Base-by-base conservation (phyloP, 257 asterid species). In the Schizonepeta tenuifolia region DNA sequence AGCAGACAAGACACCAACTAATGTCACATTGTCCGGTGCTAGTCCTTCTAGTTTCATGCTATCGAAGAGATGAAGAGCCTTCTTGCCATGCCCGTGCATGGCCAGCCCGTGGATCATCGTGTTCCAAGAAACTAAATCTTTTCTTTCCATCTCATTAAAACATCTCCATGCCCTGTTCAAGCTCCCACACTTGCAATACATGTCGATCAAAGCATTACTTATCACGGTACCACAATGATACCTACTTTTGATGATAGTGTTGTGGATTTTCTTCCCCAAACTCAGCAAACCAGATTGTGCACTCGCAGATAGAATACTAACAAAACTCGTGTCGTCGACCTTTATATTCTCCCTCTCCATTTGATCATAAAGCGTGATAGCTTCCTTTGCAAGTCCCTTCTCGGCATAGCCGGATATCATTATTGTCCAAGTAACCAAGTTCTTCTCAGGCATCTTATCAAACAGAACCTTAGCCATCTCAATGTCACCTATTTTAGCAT, bases 171-270 rank as follows among this genome's bases (percentile, higher is more conserved):
- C 95, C 67, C 71, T 70, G 51, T 78, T 79, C 86, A 93, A 79
- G 83, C 77, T 72, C 74, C 96, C 98, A 55, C 94, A 93, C 80
- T 93, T 93, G 65, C 93, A 88, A 77, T 90, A 90, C 97, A 93
- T 87, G 80, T 87, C 92, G 22, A 93, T 78, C 74, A 93, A 70
- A 2, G 97, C 93, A 69, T 93, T 93, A 65, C 71, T 81, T 20
- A 88, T 88, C 50, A 78, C 55, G 17, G 65, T 59, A 72, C 87
- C 67, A 69, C 82, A 77, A 64, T 49, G 78, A 31, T 64, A 80
- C 67, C 65, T 66, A 55, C 70, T 78, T 72, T 51, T 71, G 59
- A 24, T 67, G 1, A 87, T 75, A 1, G 90, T 78, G 17, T 22
- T 79, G 40, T 90, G 96, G 55, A 90, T 95, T 75, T 79, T 86